Conservation (phyloP, 768 basidiomycete genomes). For the Cystobasidium tubakii region DNA sequence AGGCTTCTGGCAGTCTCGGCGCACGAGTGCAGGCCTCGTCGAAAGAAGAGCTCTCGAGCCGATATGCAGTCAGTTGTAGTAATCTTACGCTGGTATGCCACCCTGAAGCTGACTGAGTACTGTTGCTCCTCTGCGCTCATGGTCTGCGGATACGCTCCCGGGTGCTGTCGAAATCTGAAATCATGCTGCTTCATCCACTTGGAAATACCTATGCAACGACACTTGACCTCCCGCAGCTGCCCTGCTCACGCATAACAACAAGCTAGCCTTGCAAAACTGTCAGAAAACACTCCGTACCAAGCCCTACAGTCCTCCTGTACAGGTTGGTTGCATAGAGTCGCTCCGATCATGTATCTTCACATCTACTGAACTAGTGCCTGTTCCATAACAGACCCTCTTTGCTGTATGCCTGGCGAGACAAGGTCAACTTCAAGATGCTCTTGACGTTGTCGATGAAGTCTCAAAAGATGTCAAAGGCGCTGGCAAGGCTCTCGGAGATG, state of each 20-base stretch:
- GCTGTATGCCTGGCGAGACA: background rate
- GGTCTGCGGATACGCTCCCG: background rate
- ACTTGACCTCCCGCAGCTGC: background rate
- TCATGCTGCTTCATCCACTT: background rate
- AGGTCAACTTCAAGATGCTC: background rate
- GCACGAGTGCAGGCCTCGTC: slow-evolving; percentile 10
- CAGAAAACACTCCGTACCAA: background rate
- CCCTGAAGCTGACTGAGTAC: background rate
- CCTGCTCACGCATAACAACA: background rate
- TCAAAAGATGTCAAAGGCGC: slow-evolving; percentile 19
- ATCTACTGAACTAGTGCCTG: background rate
- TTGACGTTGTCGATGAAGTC: background rate
- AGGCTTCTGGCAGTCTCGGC: slow-evolving; percentile 14
- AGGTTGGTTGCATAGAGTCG: background rate
- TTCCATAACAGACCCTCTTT: background rate
- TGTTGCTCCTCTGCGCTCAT: background rate
- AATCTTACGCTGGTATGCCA: background rate
- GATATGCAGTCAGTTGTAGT: slow-evolving; percentile 23
- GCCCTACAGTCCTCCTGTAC: slow-evolving; percentile 10
- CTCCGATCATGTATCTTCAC: no score
- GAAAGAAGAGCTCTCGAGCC: slow-evolving; percentile 19
- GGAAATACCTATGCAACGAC: background rate
- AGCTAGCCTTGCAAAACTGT: slow-evolving; percentile 11
- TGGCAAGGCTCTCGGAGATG: slow-evolving; percentile 18
- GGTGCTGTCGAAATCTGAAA: no score